Percentiles rank a stretch among this genome's conserved stretches.
These are phyloP conservation scores for Scorias spongiosa DNA, from an alignment of 2,329 filamentous ascomycete species.

Conservation along the genomic window DNA sequence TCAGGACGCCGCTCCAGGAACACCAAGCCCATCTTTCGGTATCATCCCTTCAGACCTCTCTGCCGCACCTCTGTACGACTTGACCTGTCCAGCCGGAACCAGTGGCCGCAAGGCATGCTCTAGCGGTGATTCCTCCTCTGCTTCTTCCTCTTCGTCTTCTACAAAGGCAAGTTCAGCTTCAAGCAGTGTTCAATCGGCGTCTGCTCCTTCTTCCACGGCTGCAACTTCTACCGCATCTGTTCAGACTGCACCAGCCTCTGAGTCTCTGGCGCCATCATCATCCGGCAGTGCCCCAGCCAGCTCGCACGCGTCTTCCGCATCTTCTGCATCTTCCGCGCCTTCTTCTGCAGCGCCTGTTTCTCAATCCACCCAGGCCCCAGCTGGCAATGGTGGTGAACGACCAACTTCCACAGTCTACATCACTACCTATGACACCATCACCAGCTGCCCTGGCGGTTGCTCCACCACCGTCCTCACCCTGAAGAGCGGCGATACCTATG, in stretches of 20 bases:
- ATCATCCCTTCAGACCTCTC: slow-evolving; percentile 42
- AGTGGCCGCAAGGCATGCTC: slow-evolving; percentile 2
- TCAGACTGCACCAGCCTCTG: neutral
- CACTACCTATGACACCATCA: slow-evolving; percentile 10
- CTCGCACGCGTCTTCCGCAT: slow-evolving; percentile 1
- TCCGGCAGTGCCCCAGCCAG: neutral
- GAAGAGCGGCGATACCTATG: neutral
- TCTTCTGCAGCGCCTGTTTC: neutral
- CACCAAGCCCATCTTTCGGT: slow-evolving; percentile 55
- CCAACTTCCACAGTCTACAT: slow-evolving; percentile 5
- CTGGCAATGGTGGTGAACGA: slow-evolving; percentile 1
- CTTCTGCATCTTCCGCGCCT: neutral
- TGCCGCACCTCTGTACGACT: slow-evolving; percentile 45
- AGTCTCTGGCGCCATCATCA: neutral
- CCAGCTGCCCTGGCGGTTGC: slow-evolving; percentile 5
- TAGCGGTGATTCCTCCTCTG: neutral
- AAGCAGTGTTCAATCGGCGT: slow-evolving; percentile 1
- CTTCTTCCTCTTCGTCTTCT: slow-evolving; percentile 2
- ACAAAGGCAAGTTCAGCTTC: neutral
- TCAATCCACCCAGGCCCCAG: neutral
- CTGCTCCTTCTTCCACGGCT: slow-evolving; percentile 1
- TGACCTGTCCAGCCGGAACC: slow-evolving; percentile 37
- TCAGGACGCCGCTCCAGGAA: slow-evolving; percentile 39
- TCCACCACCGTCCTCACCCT: slow-evolving; percentile 3
- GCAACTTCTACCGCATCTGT: slow-evolving; percentile 3